Conservation (phyloP, 2,329 filamentous ascomycete genomes). For the Lecanoromycetidae sp. region DNA sequence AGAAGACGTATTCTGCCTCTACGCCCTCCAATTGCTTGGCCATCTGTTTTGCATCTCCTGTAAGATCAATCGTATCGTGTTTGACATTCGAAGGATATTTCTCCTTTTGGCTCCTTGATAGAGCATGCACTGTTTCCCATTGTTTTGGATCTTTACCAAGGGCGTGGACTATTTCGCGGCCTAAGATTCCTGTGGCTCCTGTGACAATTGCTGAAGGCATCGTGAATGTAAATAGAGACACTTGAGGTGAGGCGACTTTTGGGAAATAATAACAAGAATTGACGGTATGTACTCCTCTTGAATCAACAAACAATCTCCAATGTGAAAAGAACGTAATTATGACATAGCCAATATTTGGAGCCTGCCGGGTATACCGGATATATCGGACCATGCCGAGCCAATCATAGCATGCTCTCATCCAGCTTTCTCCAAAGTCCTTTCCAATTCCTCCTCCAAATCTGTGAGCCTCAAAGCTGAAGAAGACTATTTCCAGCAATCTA, state of each 20-base stretch:
- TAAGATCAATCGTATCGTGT: conserved; percentile 31
- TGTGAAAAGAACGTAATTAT: neutral
- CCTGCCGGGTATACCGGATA: neutral
- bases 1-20: conserved; percentile 31
- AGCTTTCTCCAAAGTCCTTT: neutral
- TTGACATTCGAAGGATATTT: conserved; percentile 27
- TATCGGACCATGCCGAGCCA: neutral
- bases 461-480: too few relatives aligned
- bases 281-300: too few relatives aligned
- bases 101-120: conserved; percentile 32
- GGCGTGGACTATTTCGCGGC: conserved; percentile 30
- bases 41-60: conserved; percentile 26
- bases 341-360: neutral
- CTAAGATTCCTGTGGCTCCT: conserved; percentile 29
- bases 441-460: too few relatives aligned
- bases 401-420: neutral
- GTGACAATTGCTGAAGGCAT: conserved; percentile 25
- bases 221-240: conserved; percentile 1
- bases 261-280: neutral
- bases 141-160: conserved; percentile 26
- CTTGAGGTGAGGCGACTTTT: neutral
- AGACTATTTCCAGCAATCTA: too few relatives aligned
- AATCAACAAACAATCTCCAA: neutral
- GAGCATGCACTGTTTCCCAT: conserved; percentile 30
- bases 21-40: conserved; percentile 28